Base-by-base conservation (phyloP, 352 stramenopile genomes). In the Pythium sukuiense region DNA sequence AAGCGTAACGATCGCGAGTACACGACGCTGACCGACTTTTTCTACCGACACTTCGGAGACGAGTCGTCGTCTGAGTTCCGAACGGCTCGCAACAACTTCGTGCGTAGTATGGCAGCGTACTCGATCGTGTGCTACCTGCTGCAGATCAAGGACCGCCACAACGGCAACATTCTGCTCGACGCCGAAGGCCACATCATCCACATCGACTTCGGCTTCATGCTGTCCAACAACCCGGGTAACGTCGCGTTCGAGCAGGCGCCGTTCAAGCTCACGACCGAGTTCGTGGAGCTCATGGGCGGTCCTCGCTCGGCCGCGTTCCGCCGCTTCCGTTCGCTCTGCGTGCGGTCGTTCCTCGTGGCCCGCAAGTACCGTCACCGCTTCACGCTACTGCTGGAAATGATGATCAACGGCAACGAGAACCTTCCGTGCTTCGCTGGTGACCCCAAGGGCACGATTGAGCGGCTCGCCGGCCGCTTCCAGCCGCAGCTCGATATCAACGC, bases 111-210 rank as follows among this genome's bases (percentile, higher is more conserved):
- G 73, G 89, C 88, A 6, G 88, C 81, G 6, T 97, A 97, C 76
- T 97, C 95, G 58, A 97, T 99, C 53, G 83, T 99, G 52, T 98
- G 90, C 72, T 99, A 98, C 79, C 71, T 99, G 24, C 86, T 99
- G 49, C 95, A 99, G 83, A 88, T 99, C 67, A 99, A 99, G 79
- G 97, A 99, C 70, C 81, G 97, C 24, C 97, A 99, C 79, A 99
- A 99, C 72, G 97, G 97, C 61, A 99, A 99, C 69, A 96, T 99
- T 70, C 65, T 99, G 33, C 63, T 99, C 6, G 93, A 98, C 65
- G 97, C 95, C 37, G 91, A 97, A 61, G 97, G 97, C 11, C 95
- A 98, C 76, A 88, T 99, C 65, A 97, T 99, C 57, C 97, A 99
- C 73, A 99, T 99, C 65, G 97, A 99, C 76, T 97, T 96, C 73